Base-by-base conservation (phyloP, 257 asterid species). In the Parsonsia alboflavescens region DNA sequence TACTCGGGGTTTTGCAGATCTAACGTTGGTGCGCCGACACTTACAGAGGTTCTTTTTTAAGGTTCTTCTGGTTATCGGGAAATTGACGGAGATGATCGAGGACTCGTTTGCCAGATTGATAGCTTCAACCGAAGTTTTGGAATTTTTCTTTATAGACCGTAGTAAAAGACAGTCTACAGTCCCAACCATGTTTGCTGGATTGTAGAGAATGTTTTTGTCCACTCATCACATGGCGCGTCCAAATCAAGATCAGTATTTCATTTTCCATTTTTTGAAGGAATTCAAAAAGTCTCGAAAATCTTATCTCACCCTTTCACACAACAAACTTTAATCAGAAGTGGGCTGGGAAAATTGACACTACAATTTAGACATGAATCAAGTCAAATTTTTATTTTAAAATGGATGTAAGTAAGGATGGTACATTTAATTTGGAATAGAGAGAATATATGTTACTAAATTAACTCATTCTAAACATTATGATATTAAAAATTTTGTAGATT, bases 1-100 rank as follows among this genome's bases (percentile, higher is more conserved):
- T 28, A 61, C 57, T 28, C 80, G 72, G 63, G 72, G 56, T 52
- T 70, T 70, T 1, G 77, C 78, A 84, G 91, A 77, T 85, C 86
- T 78, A 52, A 83, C 48, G 69, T 61, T 78, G 78, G 36, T 52
- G 76, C 58, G 76, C 92, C 86, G 96, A 89, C 93, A 39, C 50
- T 39, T 16, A 41, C 50, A 85, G 79, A 72, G 79, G 84, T 75
- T 44, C 72, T 54, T 71, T 48, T 70, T 64, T 0, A 16, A 74
- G 70, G 77, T 66, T 77, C 76, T 71, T 54, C 13, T 33, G 78
- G 78, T 54, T 73, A 80, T 76, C 84, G 67, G 83, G 87, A 80
- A 68, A 53, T 52, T 86, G 89, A 82, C 84, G 87, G 86, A 84
- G 80, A 80, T 73, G 70, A 65, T 24, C 28, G 45, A 65, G 70